Base-by-base conservation (phyloP, 2,329 filamentous ascomycete species). In the Sordariomycetes sp. region DNA sequence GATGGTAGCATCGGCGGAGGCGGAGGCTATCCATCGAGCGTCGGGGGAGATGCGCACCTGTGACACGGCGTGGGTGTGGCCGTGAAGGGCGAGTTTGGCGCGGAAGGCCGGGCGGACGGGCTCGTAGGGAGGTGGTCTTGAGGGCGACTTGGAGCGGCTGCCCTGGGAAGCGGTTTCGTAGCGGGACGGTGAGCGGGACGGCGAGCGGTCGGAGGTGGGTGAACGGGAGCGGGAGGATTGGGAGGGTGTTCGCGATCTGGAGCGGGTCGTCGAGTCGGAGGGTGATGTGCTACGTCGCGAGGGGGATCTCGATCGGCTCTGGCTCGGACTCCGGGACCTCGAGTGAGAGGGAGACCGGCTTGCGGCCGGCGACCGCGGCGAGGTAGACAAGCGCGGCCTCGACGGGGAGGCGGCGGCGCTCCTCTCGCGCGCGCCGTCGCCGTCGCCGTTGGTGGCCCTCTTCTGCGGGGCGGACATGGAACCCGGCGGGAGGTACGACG, bases 21-120 rank as follows among this genome's bases (percentile, higher is more conserved):
- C 88, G 62, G 88, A 94, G 22, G 94, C 94, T 63, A 99, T 89
- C 84, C 89, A 94, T 35, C 82, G 81, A 5, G 91, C 90, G 72
- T 97, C 87, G 0, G 93, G 94, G 1, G 92, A 97, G 72, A 97
- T 95, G 65, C 89, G 88, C 54, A 96, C 90, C 58, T 90, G 86
- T 2, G 92, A 88, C 1, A 97, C 83, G 24, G 89, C 86, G 60
- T 86, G 85, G 55, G 82, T 79, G 73, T 97, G 93, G 2, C 91
- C 92, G 61, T 79, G 81, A 22, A 97, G 79, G 22, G 87, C 80
- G 62, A 92, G 81, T 57, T 84, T 82, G 37, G 85, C 80, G 50
- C 76, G 80, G 74, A 91, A 96, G 68, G 87, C 79, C 18, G 91
- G 79, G 25, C 72, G 73, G 24, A 77, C 75, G 3, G 83, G 80